phyloP scores from a whole-genome alignment of 345 rosid genomes.

The Pistacia integerrima region DNA sequence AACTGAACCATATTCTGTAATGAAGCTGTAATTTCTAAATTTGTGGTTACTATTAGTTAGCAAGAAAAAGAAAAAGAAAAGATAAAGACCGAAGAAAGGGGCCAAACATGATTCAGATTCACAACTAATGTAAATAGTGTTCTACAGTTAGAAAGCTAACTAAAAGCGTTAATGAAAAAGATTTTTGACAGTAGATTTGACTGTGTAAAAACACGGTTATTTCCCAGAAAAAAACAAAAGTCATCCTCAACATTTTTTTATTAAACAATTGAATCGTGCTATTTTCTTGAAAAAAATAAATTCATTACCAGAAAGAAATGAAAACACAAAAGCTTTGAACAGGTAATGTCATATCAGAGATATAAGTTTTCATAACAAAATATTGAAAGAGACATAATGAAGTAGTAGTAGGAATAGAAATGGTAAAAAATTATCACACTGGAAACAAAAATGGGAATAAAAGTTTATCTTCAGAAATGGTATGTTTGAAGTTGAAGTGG shows the following conservation, averaged over 20 bases:
- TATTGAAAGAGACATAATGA: background rate
- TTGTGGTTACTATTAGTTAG: background rate
- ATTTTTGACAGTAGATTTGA: background rate
- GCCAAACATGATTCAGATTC: background rate
- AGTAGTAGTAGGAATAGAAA: background rate
- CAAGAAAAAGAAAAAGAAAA: no score
- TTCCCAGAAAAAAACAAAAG: background rate
- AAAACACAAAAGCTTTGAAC: background rate
- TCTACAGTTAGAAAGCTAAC: background rate
- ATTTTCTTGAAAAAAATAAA: background rate
- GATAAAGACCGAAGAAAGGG: background rate
- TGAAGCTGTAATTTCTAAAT: no score
- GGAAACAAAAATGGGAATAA: background rate
- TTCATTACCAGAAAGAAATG: background rate
- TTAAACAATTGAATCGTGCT: slow-evolving; percentile 10
- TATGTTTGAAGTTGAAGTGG: background rate
- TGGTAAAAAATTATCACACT: background rate
- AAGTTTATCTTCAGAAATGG: background rate
- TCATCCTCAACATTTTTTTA: slow-evolving; percentile 1
- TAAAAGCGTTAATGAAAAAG: background rate
- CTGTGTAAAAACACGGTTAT: background rate
- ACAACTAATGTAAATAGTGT: background rate
- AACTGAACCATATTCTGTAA: no score
- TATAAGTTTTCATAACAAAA: background rate
- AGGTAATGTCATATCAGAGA: background rate